Base-by-base conservation (phyloP, 2,329 filamentous ascomycete genomes). In the Aspergillus luchuensis region DNA sequence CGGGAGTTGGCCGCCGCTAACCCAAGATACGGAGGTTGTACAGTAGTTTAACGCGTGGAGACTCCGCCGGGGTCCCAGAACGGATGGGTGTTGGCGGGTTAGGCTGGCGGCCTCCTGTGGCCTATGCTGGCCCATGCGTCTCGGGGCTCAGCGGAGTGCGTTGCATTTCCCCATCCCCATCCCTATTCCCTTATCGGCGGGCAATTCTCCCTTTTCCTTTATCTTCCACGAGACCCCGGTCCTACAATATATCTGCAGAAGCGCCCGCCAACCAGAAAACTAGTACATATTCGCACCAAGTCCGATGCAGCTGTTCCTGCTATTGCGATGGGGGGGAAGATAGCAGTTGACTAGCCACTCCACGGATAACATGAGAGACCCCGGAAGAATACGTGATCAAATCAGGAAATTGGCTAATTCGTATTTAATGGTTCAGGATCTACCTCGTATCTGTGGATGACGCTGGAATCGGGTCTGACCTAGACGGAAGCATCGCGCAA, bases 391-490 rank as follows among this genome's bases (percentile, higher is more conserved):
- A 21, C 30, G 39, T 39, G 39, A 30, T 28, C 53, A n/a, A 56
- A 56, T 56, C 53, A 47, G 53, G 39, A 45, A 47, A 36, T 38
- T 50, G 47, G 23, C n/a, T 15, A 47, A 21, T 45, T 30, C 23
- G 25, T 47, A 21, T 56, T 33, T 17, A 56, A 50, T 50, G 47
- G 47, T 19, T n/a, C 23, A 25, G 53, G 39, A 56, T 56, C 28
- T 28, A 23, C 39, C 53, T 56, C 53, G 39, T 56, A 56, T 56
- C 39, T 47, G 53, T 56, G 53, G 53, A 43, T 56, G 45, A 47
- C 53, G 39, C 53, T 33, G 53, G 25, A 39, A 8, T 53, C 33
- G 23, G 23, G 50, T 53, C 41, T 23, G 41, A 45, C 41, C 47
- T 47, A 47, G 25, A 15, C 53, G 43, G 53, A 56, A 36, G 53